Conservation (phyloP, 495 filamentous ascomycete species). For the Talaromyces proteolyticus region DNA sequence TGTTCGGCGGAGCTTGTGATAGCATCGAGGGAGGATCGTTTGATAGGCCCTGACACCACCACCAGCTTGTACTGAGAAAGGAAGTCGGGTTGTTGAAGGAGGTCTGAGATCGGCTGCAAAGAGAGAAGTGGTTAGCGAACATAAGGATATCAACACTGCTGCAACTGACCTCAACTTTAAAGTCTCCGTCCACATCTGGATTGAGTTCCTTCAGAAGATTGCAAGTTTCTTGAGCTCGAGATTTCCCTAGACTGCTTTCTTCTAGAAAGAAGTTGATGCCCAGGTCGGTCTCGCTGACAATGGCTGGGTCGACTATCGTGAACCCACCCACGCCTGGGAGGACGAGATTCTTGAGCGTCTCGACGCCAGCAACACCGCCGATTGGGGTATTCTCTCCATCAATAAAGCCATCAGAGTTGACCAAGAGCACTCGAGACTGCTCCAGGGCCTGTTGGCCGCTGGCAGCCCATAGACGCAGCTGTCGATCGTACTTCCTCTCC, state of each 20-base stretch:
- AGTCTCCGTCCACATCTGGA: constrained; percentile 79
- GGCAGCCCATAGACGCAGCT: constrained; percentile 92
- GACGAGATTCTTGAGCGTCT: constrained; percentile 94
- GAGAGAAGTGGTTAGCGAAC: constrained; percentile 3
- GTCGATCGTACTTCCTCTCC: constrained; percentile 92
- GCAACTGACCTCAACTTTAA: constrained; percentile 37
- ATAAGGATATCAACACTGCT: background rate
- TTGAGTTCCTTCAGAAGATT: constrained; percentile 82
- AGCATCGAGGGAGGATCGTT: constrained; percentile 46
- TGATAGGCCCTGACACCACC: constrained; percentile 66
- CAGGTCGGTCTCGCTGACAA: constrained; percentile 74
- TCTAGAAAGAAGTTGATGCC: constrained; percentile 97
- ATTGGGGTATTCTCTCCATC: constrained; percentile 39
- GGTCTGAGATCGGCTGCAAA: constrained; percentile 29
- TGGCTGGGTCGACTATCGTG: constrained; percentile 78
- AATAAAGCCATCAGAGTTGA: constrained; percentile 60
- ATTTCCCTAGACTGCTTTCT: constrained; percentile 66
- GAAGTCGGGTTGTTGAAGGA: constrained; percentile 33
- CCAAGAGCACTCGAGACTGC: constrained; percentile 76
- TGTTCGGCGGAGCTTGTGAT: constrained; percentile 53
- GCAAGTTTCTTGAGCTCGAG: constrained; percentile 73
- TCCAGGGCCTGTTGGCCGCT: constrained; percentile 88
- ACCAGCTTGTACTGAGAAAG: constrained; percentile 63
- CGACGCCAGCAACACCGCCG: constrained; percentile 76
- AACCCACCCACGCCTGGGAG: constrained; percentile 92